A percentile compares a stretch with the other conserved stretches of the same genome.
Conservation (phyloP, 371 early-diverging fungal species). For the Sporodiniella umbellata region DNA sequence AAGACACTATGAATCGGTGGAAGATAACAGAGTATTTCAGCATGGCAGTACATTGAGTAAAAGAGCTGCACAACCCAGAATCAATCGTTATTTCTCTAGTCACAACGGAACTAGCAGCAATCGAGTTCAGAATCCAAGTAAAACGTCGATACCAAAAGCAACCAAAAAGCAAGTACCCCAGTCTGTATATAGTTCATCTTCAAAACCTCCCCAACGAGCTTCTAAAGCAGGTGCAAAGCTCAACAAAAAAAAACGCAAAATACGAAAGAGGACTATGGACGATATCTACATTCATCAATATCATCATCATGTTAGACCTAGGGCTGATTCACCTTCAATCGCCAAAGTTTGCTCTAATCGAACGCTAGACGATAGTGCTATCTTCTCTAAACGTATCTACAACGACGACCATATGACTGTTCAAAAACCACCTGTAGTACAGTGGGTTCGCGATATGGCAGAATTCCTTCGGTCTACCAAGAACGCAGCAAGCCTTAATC, state of each 20-base stretch:
- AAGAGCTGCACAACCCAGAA: background rate
- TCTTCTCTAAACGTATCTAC: background rate
- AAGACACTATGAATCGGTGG: background rate
- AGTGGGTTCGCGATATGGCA: background rate
- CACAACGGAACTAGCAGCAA: background rate
- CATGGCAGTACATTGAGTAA: background rate
- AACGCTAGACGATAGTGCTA: background rate
- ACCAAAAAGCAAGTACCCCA: too few species aligned
- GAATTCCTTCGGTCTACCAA: background rate
- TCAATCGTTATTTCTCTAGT: background rate
- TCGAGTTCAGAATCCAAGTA: too few species aligned
- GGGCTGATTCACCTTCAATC: too few species aligned
- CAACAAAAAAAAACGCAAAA: background rate
- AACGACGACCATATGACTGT: background rate
- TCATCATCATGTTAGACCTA: background rate
- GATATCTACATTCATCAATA: conserved; percentile 11
- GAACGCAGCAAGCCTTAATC: background rate
- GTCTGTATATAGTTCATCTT: conserved; percentile 1
- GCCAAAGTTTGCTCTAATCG: too few species aligned
- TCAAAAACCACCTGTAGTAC: background rate
- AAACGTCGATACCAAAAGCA: too few species aligned
- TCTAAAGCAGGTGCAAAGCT: background rate
- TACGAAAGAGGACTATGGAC: conserved; percentile 4
- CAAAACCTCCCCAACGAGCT: background rate
- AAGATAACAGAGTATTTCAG: conserved; percentile 6